These are phyloP conservation scores for Globisporangium paddicum DNA, from an alignment of 352 stramenopile species.

Conservation along the genomic window DNA sequence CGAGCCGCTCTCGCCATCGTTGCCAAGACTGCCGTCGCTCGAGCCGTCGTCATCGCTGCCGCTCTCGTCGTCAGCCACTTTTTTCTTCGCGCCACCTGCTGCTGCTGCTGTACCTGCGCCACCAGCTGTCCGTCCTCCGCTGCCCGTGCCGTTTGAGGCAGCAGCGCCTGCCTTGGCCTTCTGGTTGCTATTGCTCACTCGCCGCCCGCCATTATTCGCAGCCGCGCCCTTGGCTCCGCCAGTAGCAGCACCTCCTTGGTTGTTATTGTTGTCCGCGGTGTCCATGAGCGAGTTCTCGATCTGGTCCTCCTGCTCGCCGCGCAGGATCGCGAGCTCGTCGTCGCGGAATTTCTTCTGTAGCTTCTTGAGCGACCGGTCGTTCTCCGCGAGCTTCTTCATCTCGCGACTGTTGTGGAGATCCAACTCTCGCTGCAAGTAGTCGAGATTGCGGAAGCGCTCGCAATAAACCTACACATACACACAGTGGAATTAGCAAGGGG, in stretches of 20 bases:
- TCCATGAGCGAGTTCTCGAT: constrained; percentile 59
- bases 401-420: constrained; percentile 85
- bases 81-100: constrained; percentile 34
- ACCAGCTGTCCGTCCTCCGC: not conserved
- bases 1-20: constrained; percentile 25
- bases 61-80: constrained; percentile 25
- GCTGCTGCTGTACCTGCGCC: constrained; percentile 8
- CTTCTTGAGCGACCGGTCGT: constrained; percentile 88
- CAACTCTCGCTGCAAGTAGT: constrained; percentile 95
- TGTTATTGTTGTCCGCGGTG: constrained; percentile 31
- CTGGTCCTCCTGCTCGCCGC: constrained; percentile 83
- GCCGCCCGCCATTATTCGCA: constrained; percentile 23
- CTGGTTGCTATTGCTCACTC: constrained; percentile 43
- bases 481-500: not conserved
- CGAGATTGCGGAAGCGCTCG: constrained; percentile 93
- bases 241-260: constrained; percentile 35
- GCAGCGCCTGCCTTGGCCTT: constrained; percentile 18
- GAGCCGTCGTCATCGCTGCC: constrained; percentile 42
- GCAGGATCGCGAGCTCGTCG: constrained; percentile 86
- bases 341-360: constrained; percentile 92
- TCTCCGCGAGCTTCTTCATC: constrained; percentile 85
- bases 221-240: constrained; percentile 2
- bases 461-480: constrained; percentile 74
- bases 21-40: constrained; percentile 44
- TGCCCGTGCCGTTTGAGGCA: not conserved